Evolutionary conservation across 306 rosid genomes (phyloP).

Genomic region (Medicago arabica): DNA sequence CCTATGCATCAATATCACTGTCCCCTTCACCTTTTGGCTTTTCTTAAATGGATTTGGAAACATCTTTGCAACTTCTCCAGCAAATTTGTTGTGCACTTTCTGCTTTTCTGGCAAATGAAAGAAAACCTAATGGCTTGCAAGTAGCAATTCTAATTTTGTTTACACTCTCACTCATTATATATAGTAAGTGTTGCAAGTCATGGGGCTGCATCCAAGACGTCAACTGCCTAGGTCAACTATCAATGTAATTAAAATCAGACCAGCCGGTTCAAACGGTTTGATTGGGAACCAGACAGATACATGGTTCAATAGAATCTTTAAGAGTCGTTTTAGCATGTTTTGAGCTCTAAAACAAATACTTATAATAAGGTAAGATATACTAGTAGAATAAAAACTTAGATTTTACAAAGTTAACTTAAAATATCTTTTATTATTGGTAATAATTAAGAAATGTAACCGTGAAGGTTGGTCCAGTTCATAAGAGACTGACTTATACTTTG

Average conservation of each 20-base stretch:
- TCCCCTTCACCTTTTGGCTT: constrained; percentile 4
- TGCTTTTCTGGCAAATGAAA: neutral
- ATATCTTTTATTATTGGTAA: no score
- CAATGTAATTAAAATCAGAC: neutral
- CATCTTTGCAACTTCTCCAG: constrained; percentile 6
- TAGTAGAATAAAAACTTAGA: no score
- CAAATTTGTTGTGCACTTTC: neutral
- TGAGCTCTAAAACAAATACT: no score
- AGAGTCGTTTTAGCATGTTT: no score
- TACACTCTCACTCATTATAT: neutral
- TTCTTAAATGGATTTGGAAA: neutral
- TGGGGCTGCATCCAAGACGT: neutral
- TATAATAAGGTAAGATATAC: no score
- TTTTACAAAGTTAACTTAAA: no score
- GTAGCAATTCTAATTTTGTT: neutral
- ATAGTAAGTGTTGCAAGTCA: neutral
- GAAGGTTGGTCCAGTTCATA: no score
- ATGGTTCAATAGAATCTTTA: no score
- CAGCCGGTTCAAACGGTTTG: neutral
- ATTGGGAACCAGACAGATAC: neutral
- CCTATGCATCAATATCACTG: constrained; percentile 1
- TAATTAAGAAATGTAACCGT: no score
- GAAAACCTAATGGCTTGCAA: neutral
- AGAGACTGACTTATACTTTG: no score
- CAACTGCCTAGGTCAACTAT: neutral